Conservation (phyloP, 2,329 filamentous ascomycete genomes). For the Sclerotinia trifoliorum region DNA sequence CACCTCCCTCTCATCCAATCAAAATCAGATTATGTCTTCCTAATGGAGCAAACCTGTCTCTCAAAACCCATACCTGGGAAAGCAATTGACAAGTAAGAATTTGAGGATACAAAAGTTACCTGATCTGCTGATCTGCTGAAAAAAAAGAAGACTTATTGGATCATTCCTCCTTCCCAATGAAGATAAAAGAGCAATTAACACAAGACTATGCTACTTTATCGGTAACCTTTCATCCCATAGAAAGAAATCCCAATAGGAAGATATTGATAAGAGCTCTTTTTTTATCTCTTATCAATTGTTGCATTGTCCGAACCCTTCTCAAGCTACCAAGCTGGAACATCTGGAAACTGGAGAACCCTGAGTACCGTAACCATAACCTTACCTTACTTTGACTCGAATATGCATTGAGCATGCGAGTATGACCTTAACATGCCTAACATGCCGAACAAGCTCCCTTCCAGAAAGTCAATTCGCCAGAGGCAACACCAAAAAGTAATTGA, state of each 20-base stretch:
- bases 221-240: too few species aligned
- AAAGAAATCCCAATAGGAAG: neutral
- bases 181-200: neutral
- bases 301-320: neutral
- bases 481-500: neutral
- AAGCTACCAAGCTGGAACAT: neutral
- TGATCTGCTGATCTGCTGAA: constrained; percentile 16
- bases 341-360: constrained; percentile 19
- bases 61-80: neutral
- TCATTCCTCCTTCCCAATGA: constrained; percentile 6
- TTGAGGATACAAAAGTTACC: constrained; percentile 9
- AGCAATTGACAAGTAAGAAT: constrained; percentile 15
- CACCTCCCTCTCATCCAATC: neutral
- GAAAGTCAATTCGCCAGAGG: neutral
- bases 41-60: neutral
- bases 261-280: constrained; percentile 15
- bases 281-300: constrained; percentile 11
- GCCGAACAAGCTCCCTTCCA: neutral
- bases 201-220: neutral
- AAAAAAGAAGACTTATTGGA: neutral
- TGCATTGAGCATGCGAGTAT: constrained; percentile 5
- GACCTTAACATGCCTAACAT: neutral
- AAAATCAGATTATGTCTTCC: neutral
- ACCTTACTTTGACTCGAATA: neutral
- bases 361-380: constrained; percentile 3